Evolutionary conservation across 2,329 filamentous ascomycete genomes (phyloP), one percentile per base, ranked within the genome.

Genomic region (Huntiella decipiens): DNA sequence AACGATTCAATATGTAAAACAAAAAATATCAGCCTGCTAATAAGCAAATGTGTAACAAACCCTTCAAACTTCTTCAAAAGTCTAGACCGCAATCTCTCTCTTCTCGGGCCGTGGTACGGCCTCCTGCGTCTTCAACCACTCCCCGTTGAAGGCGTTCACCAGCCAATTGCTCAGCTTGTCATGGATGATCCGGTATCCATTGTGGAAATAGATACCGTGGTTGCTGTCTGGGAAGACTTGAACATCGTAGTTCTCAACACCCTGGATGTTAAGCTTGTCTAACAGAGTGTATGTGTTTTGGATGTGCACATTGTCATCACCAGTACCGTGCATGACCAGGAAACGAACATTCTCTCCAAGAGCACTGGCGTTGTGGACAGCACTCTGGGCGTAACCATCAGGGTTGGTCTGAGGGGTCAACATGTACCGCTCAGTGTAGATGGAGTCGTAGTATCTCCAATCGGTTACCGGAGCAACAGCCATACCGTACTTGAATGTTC

Each of bases 371-470:
- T 98, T 83, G 49, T 60, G 72, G 56, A 98, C 77, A 44, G 75
- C 75, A 4, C 82, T 75, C 51, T 73, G 76, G 37, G 77, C 68
- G 63, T 96, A 98, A 10, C 91, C 91, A 0, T 58, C 63, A 0
- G 65, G 62, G 58, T 98, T 98, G 56, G 82, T 69, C 58, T 92
- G 78, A 1, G 91, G 91, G 1, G 79, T 94, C 57, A 87, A 81
- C 92, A 98, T 98, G 63, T 96, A 98, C 33, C 91, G 77, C 63
- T 95, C 87, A 0, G 87, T 92, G 65, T 95, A 95, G 55, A 95
- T 79, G 49, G 77, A 83, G 63, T 95, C 83, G 63, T 98, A 98
- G 63, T 82, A 94, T 48, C 82, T 73, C 91, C 91, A 98, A 61
- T 98, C 87, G 0, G 88, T 96, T n/a, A 98, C 91, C 13, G 91